Conservation (phyloP, 23 red algal genomes). For the Gracilaria vermiculophylla region DNA sequence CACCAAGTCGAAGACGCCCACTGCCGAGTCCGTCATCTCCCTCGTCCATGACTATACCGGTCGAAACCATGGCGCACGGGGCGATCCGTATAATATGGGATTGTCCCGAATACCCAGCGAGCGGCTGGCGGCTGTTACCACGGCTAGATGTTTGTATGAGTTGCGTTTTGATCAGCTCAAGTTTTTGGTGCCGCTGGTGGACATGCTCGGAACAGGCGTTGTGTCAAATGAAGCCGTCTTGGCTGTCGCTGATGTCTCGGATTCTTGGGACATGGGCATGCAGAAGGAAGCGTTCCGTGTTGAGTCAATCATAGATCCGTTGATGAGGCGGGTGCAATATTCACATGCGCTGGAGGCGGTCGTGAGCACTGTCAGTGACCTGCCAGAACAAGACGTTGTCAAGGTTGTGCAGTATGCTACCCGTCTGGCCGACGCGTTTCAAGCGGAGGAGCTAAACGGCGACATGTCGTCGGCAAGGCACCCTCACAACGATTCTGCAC, state of each 20-base stretch:
- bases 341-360: constrained; percentile 46
- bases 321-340: constrained; percentile 11
- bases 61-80: background rate
- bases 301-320: constrained; percentile 12
- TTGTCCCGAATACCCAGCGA: constrained; percentile 36
- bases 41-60: background rate
- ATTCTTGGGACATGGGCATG: constrained; percentile 19
- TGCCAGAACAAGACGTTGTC: constrained; percentile 62
- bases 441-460: background rate
- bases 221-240: constrained; percentile 45
- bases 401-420: constrained; percentile 2
- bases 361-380: background rate
- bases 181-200: constrained; percentile 54
- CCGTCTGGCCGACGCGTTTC: background rate
- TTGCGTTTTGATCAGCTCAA: constrained; percentile 7
- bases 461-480: background rate
- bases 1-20: background rate
- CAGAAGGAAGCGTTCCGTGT: background rate
- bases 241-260: constrained; percentile 31
- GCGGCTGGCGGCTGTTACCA: constrained; percentile 29
- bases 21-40: background rate
- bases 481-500: too few relatives aligned
- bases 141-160: constrained; percentile 56
- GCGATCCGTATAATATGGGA: background rate
- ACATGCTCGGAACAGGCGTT: constrained; percentile 58